A percentile compares a stretch with the other conserved stretches of the same genome.
Evolutionary conservation across 805 yeast species (phyloP).

Genomic region (Ogataea glucozyma): DNA sequence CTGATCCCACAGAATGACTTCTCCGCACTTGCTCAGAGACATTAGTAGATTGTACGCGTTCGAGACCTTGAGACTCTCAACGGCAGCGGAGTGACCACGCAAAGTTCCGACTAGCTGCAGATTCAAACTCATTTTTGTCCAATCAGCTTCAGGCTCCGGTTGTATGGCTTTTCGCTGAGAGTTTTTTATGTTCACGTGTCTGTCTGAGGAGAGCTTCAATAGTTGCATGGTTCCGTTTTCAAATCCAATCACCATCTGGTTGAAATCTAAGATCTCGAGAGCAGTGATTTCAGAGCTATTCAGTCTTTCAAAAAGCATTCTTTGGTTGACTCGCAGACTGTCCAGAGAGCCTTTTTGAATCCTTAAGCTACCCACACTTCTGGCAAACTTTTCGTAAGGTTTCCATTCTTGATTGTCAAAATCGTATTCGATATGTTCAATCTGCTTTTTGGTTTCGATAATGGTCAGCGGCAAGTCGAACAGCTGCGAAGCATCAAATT

Average conservation of each 20-base stretch:
- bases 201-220: conserved; percentile 18
- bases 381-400: conserved; percentile 36
- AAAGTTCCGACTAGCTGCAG: conserved; percentile 33
- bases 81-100: conserved; percentile 56
- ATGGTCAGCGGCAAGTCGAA: conserved; percentile 40
- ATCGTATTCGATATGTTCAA: conserved; percentile 47
- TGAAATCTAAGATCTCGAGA: conserved; percentile 43
- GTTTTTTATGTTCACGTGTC: conserved; percentile 45
- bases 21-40: conserved; percentile 56
- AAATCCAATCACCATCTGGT: conserved; percentile 50
- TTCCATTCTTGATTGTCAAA: conserved; percentile 49
- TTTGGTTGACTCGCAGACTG: conserved; percentile 39
- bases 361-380: conserved; percentile 7
- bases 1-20: conserved; percentile 64
- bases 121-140: not conserved
- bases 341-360: conserved; percentile 15
- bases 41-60: conserved; percentile 54
- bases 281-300: conserved; percentile 41
- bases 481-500: conserved; percentile 35
- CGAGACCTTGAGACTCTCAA: conserved; percentile 50
- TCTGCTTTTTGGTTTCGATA: conserved; percentile 43
- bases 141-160: conserved; percentile 5
- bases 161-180: conserved; percentile 26
- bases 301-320: conserved; percentile 42
- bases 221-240: conserved; percentile 60